Evolutionary conservation across 495 filamentous ascomycete genomes (phyloP).

Genomic region (Peziza echinospora): DNA sequence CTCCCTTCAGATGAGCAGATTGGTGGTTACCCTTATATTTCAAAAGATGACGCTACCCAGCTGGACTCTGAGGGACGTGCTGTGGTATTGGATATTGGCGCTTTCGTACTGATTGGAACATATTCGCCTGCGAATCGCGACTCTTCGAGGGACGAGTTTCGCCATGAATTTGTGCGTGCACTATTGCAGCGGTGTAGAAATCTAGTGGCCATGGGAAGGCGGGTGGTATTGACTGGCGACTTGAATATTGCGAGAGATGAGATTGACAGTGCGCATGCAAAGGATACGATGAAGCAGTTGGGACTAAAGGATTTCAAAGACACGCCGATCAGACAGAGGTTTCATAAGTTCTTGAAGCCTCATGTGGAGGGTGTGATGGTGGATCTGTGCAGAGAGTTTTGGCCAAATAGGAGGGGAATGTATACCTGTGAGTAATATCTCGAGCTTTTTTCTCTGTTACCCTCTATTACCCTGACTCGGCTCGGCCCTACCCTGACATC

Average conservation of each 20-base stretch:
- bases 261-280: constrained; percentile 44
- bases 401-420: constrained; percentile 65
- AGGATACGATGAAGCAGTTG: constrained; percentile 9
- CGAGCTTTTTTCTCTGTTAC: too few species aligned
- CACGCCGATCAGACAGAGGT: constrained; percentile 49
- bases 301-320: constrained; percentile 44
- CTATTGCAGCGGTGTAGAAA: constrained; percentile 71
- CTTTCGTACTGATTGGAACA: constrained; percentile 76
- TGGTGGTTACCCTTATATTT: constrained; percentile 56
- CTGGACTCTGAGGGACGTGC: constrained; percentile 86
- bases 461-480: too few species aligned
- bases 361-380: constrained; percentile 55
- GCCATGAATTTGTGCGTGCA: constrained; percentile 54
- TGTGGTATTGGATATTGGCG: constrained; percentile 83
- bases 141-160: constrained; percentile 62
- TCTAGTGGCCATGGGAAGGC: constrained; percentile 51
- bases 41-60: constrained; percentile 33
- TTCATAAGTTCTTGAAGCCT: constrained; percentile 54
- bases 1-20: constrained; percentile 61
- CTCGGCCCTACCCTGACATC: too few species aligned
- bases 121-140: constrained; percentile 81
- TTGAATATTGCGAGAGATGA: constrained; percentile 65
- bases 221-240: constrained; percentile 68
- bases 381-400: constrained; percentile 71
- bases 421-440: constrained; percentile 43